These are phyloP conservation scores for cucumber (Cucumis sativus) DNA, from an alignment of 306 rosid genomes.

Conservation along the genomic window DNA sequence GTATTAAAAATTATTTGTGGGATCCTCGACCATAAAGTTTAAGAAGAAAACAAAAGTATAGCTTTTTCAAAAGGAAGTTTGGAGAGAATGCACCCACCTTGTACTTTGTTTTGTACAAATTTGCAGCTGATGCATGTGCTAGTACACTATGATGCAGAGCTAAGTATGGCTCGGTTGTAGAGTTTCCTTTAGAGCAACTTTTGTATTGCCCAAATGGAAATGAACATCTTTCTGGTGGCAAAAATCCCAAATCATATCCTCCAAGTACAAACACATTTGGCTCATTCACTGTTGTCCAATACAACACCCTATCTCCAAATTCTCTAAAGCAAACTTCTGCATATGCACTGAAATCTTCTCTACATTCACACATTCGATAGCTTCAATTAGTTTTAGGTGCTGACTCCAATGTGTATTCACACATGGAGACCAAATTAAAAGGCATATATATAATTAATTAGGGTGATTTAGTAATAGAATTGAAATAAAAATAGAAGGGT, in stretches of 20 bases:
- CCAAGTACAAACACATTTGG: conserved; percentile 27
- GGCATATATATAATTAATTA: neutral
- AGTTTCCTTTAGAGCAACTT: conserved; percentile 32
- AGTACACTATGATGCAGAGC: conserved; percentile 31
- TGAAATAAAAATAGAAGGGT: neutral
- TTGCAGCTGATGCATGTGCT: conserved; percentile 35
- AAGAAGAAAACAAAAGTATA: too few species aligned
- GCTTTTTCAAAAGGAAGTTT: too few species aligned
- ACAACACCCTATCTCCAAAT: conserved; percentile 51
- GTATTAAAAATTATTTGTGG: too few species aligned
- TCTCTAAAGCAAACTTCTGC: conserved; percentile 61
- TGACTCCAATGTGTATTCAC: too few species aligned
- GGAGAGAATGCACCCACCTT: neutral
- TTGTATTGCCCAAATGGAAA: conserved; percentile 23
- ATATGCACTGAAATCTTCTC: conserved; percentile 50
- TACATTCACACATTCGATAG: conserved; percentile 15
- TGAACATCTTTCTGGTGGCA: conserved; percentile 54
- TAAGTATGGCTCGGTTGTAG: conserved; percentile 48
- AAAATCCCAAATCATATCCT: conserved; percentile 32
- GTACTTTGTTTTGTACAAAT: conserved; percentile 35
- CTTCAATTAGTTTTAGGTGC: too few species aligned
- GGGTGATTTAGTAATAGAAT: too few species aligned
- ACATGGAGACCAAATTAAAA: too few species aligned
- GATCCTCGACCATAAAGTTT: too few species aligned
- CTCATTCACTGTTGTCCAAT: conserved; percentile 56